Evolutionary conservation across 305 asterid species (phyloP).

Genomic region (Petunia hybrid): DNA sequence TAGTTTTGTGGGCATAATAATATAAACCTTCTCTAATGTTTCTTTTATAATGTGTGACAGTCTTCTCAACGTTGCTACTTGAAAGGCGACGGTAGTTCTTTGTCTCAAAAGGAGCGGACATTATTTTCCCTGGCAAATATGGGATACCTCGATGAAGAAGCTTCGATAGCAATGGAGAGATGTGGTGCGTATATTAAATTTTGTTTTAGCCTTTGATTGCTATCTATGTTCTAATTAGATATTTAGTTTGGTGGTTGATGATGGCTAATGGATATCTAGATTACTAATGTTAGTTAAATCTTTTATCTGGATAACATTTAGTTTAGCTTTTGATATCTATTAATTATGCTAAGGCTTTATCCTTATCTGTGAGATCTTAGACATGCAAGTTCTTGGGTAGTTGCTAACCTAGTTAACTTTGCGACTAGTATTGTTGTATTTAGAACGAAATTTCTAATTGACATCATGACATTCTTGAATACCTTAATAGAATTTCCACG

Average conservation of each 20-base stretch:
- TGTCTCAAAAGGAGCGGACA: slow-evolving; percentile 59
- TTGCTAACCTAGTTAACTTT: not conserved
- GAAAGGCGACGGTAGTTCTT: slow-evolving; percentile 56
- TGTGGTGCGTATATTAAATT: slow-evolving; percentile 58
- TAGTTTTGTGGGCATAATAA: not conserved
- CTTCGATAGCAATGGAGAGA: slow-evolving; percentile 76
- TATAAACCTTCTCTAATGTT: slow-evolving; percentile 26
- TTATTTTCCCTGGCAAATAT: slow-evolving; percentile 58
- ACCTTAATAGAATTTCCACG: not conserved
- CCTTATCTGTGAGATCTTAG: not conserved
- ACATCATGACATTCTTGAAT: not conserved
- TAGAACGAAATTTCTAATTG: not conserved
- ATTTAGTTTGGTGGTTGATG: not conserved
- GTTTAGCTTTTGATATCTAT: not conserved
- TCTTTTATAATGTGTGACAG: not conserved
- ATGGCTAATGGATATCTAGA: not conserved
- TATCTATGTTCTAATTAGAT: not conserved
- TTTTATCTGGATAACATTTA: not conserved
- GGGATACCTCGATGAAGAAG: slow-evolving; percentile 83
- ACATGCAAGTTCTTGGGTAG: not conserved
- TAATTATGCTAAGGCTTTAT: not conserved
- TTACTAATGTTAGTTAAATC: not conserved
- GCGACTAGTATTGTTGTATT: not conserved
- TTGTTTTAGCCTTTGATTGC: not conserved
- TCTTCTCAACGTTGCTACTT: slow-evolving; percentile 30